Conservation (phyloP, 1,284 basidiomycete species). For the Inonotus hispidus region DNA sequence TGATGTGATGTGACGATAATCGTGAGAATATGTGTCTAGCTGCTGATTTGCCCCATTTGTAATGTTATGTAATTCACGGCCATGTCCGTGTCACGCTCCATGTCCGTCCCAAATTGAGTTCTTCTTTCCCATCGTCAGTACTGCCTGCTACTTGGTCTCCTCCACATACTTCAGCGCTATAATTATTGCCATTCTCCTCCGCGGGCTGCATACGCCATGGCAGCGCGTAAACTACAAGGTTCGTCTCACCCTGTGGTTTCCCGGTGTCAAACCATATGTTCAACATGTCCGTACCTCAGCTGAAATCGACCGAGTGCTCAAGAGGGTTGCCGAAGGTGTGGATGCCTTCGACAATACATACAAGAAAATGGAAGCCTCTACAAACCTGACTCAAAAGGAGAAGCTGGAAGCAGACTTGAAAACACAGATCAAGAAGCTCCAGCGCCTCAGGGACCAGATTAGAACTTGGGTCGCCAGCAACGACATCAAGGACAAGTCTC, state of each 20-base stretch:
- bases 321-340: slow-evolving; percentile 91
- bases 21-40: background rate
- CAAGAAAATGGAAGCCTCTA: slow-evolving; percentile 92
- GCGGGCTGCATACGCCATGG: slow-evolving; percentile 45
- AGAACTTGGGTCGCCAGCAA: slow-evolving; percentile 98
- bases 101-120: background rate
- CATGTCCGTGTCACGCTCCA: background rate
- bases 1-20: background rate
- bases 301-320: slow-evolving; percentile 94
- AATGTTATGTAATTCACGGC: background rate
- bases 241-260: slow-evolving; percentile 23
- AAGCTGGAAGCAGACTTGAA: slow-evolving; percentile 94
- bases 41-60: background rate
- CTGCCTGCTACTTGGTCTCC: background rate
- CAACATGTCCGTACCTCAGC: slow-evolving; percentile 41
- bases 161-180: background rate
- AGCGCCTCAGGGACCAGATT: slow-evolving; percentile 96
- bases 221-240: slow-evolving; percentile 81
- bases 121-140: slow-evolving; percentile 3
- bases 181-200: slow-evolving; percentile 8
- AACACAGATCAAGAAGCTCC: slow-evolving; percentile 99
- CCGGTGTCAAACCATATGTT: background rate
- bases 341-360: slow-evolving; percentile 94
- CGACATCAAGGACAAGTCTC: slow-evolving; percentile 99
- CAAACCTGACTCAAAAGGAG: slow-evolving; percentile 95